phyloP scores from a whole-genome alignment of 257 asterid genomes.

The Nicotiana obtusifolia region DNA sequence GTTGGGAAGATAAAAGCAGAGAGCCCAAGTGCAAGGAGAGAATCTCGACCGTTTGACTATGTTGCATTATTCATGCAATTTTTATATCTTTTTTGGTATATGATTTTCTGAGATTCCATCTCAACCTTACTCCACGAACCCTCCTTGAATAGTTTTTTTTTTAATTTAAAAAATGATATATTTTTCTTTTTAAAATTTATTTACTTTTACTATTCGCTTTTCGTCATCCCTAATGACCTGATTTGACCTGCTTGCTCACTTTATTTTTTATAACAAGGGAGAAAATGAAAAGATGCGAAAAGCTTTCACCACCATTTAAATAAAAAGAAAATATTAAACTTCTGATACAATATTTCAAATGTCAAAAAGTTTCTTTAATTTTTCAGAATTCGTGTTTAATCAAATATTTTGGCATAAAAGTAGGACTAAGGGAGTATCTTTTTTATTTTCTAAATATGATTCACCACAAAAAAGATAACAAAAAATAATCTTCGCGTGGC shows the following conservation, averaged over 20 bases:
- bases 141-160: too few relatives aligned
- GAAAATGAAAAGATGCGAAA: neutral
- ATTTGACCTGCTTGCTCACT: too few relatives aligned
- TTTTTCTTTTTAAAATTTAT: too few relatives aligned
- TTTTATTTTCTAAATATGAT: neutral
- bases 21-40: neutral
- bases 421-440: neutral
- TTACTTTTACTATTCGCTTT: too few relatives aligned
- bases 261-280: too few relatives aligned
- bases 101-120: neutral
- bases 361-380: neutral
- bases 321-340: neutral
- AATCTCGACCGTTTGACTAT: conserved; percentile 11
- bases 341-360: neutral
- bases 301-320: neutral
- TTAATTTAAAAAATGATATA: too few relatives aligned
- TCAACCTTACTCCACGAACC: neutral
- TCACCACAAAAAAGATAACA: neutral
- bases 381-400: neutral
- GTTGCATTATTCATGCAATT: neutral
- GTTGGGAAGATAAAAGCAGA: neutral
- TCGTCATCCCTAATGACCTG: too few relatives aligned
- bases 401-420: neutral
- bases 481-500: neutral
- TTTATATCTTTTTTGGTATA: neutral